Evolutionary conservation across 495 filamentous ascomycete species (phyloP), one percentile per base, ranked within the genome.

Genomic region (Penicillium odoratum): DNA sequence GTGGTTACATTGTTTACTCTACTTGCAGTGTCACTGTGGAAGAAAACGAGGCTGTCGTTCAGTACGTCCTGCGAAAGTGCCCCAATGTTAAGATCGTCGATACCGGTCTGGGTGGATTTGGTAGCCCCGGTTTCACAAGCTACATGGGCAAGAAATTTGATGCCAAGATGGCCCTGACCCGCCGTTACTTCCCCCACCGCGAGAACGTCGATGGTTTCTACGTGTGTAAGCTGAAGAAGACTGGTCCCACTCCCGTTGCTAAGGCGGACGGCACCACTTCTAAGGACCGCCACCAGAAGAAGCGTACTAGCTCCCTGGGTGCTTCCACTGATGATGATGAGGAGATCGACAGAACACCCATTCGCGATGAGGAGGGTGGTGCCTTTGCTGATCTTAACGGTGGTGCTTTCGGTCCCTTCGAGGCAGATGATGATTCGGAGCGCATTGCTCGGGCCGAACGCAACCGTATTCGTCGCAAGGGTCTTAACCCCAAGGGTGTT

Each of bases 181-280:
- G 91, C 51, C 81, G 95, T 51, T 98, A 90, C 74, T 98, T 97
- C 74, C 93, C 93, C 0, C 93, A 98, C 63, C 81, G 90, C 44
- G 93, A 93, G 78, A 98, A 98, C 77, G 90, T 98, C 28, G 94
- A 98, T 62, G 94, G 94, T 53, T 98, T 98, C 86, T 98, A 95
- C 70, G 94, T 98, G 55, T 88, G 90, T 66, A 98, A 98, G 74
- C 87, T 98, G 69, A 93, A 95, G 77, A 98, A 98, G 83, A 83
- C 82, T 30, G 94, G 84, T 11, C 89, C 88, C 0, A 89, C 87
- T 11, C 85, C 88, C 0, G 73, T 75, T 31, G 81, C 81, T 38
- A 79, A 83, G 57, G 66, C 75, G 18, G 42, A 45, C 9, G 55
- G 63, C 21, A 61, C 61, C 45, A 66, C 55, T 16, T 29, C 60